These are phyloP conservation scores for Candida golubevii DNA, from an alignment of 805 yeast genomes.

Conservation along the genomic window DNA sequence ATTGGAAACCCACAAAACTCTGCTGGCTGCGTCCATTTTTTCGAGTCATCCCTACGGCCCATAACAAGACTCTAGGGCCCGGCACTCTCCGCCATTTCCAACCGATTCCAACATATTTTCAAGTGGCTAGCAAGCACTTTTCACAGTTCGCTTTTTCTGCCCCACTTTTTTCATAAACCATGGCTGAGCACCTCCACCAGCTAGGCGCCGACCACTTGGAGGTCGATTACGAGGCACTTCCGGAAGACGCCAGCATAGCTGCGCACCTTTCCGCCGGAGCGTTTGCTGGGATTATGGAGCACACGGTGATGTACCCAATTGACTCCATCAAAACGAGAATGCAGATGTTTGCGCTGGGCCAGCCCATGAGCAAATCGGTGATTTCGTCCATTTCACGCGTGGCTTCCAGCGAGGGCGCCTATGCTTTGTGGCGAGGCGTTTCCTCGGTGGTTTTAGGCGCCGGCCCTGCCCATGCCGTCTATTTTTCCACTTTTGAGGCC, in stretches of 20 bases:
- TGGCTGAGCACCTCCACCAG: conserved; percentile 21
- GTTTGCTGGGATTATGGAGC: conserved; percentile 99
- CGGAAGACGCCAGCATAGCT: conserved; percentile 74
- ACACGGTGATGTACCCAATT: conserved; percentile 92
- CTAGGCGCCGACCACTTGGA: conserved; percentile 40
- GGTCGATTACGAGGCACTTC: conserved; percentile 88
- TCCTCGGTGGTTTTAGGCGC: conserved; percentile 91
- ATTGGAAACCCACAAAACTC: no score
- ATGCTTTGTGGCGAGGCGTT: conserved; percentile 90
- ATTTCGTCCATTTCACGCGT: conserved; percentile 68
- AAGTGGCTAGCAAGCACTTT: no score
- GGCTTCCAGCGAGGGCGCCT: conserved; percentile 82
- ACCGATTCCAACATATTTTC: no score
- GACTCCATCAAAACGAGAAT: conserved; percentile 95
- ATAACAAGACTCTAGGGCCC: no score
- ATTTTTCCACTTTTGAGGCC: conserved; percentile 89
- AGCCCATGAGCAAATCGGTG: conserved; percentile 38
- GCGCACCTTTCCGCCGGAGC: conserved; percentile 93
- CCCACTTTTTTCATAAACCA: neutral
- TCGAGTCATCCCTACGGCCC: no score
- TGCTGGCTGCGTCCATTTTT: no score
- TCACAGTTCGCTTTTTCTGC: no score
- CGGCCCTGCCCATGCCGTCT: conserved; percentile 99
- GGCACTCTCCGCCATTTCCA: no score
- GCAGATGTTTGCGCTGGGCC: conserved; percentile 53